These are phyloP conservation scores for Chlamydomonas sphaeroides DNA, from an alignment of 139 green algal species.

Conservation along the genomic window DNA sequence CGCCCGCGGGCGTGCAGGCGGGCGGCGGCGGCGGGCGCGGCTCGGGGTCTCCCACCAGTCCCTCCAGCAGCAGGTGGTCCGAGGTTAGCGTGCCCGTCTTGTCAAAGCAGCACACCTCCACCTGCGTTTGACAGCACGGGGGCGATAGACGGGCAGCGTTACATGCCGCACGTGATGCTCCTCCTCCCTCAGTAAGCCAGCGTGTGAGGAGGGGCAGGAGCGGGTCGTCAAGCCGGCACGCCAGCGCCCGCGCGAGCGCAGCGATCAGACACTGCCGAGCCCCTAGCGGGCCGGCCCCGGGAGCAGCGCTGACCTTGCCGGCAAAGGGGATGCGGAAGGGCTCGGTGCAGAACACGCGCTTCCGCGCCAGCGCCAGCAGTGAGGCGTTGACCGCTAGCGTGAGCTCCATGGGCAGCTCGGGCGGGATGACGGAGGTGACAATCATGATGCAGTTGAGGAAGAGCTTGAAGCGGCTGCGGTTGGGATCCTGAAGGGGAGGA, in stretches of 20 bases:
- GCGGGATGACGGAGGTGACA: slow-evolving; percentile 95
- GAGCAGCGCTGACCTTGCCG: slow-evolving; percentile 84
- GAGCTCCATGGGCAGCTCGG: slow-evolving; percentile 98
- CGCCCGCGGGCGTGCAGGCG: not conserved
- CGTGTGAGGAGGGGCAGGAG: no score
- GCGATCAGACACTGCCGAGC: no score
- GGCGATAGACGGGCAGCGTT: no score
- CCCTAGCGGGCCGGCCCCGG: no score
- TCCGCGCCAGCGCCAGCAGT: slow-evolving; percentile 66
- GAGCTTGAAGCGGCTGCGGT: slow-evolving; percentile 95
- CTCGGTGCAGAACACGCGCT: slow-evolving; percentile 96
- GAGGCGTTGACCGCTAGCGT: slow-evolving; percentile 92
- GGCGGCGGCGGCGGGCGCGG: slow-evolving; percentile 16
- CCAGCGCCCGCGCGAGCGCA: no score
- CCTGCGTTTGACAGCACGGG: no score
- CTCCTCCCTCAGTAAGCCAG: no score
- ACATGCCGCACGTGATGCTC: no score
- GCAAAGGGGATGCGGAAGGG: slow-evolving; percentile 97
- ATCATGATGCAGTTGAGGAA: slow-evolving; percentile 98
- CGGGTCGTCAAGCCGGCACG: no score
- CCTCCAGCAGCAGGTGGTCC: slow-evolving; percentile 91
- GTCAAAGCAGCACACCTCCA: slow-evolving; percentile 98
- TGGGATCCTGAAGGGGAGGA: slow-evolving; percentile 75
- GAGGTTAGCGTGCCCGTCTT: slow-evolving; percentile 98
- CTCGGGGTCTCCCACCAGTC: slow-evolving; percentile 50